Conservation (phyloP, 257 asterid species). For the Solanum chilense region DNA sequence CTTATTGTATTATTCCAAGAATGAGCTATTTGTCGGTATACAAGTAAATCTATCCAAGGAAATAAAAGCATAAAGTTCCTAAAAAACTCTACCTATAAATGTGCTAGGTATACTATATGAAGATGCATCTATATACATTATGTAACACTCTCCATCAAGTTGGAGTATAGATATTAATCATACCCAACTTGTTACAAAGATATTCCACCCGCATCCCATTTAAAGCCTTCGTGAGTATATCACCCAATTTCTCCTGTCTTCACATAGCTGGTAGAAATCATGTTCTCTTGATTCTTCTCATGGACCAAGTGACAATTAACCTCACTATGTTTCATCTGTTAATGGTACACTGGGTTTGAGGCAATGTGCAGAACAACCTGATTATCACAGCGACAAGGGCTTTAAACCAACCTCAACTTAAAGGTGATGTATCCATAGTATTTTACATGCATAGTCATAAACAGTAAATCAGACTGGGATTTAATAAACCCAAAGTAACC, state of each 20-base stretch:
- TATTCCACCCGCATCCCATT: background rate
- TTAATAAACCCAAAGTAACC: background rate
- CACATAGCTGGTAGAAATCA: background rate
- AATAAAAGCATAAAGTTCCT: background rate
- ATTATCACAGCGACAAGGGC: background rate
- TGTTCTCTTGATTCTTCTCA: background rate
- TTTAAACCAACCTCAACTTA: background rate
- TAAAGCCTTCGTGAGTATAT: background rate
- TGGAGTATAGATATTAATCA: background rate
- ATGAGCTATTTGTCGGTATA: background rate
- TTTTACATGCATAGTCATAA: background rate
- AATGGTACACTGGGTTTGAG: background rate
- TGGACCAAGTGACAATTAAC: background rate
- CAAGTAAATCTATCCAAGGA: background rate
- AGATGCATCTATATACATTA: background rate
- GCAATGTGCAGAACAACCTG: background rate
- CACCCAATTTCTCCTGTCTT: background rate
- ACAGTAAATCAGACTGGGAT: background rate
- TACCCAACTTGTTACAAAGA: background rate
- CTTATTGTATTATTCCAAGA: background rate
- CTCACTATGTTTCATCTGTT: background rate
- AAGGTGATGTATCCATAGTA: background rate
- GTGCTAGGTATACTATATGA: background rate
- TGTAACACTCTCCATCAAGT: background rate
- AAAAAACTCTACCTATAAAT: background rate